Conservation (phyloP, 768 basidiomycete genomes). For the Mycena epipterygia region DNA sequence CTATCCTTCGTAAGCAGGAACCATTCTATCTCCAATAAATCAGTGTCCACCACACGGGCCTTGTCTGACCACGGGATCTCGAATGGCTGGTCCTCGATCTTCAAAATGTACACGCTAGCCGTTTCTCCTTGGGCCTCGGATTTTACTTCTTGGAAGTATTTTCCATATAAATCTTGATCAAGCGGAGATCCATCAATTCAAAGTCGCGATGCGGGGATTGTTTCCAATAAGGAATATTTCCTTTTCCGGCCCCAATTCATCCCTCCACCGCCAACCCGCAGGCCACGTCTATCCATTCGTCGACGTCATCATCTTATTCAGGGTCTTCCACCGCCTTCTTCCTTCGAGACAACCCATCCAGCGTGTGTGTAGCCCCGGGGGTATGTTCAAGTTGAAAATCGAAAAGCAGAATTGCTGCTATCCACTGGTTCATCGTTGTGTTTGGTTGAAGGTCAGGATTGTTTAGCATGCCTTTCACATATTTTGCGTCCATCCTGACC, state of each 20-base stretch:
- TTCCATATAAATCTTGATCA: no score
- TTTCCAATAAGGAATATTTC: no score
- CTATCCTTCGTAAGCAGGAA: neutral
- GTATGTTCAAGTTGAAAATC: neutral
- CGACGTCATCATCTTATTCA: neutral
- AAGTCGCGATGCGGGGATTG: no score
- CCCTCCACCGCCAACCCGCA: neutral
- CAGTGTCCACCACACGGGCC: neutral
- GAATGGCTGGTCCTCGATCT: neutral
- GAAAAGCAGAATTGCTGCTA: neutral
- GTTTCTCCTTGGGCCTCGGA: no score
- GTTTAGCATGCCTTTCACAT: slow-evolving; percentile 1
- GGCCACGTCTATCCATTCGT: neutral
- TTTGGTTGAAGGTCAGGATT: slow-evolving; percentile 6
- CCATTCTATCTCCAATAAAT: neutral
- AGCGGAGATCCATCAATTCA: no score
- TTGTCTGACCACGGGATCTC: neutral
- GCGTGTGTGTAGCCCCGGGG: neutral
- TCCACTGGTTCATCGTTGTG: slow-evolving; percentile 1
- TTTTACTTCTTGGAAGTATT: no score
- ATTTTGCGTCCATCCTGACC: neutral
- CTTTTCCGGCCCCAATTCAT: neutral
- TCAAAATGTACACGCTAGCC: no score
- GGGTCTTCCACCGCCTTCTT: neutral
- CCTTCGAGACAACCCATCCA: neutral